These are phyloP conservation scores for Boechera divaricarpa DNA, from an alignment of 345 rosid genomes.

Conservation along the genomic window DNA sequence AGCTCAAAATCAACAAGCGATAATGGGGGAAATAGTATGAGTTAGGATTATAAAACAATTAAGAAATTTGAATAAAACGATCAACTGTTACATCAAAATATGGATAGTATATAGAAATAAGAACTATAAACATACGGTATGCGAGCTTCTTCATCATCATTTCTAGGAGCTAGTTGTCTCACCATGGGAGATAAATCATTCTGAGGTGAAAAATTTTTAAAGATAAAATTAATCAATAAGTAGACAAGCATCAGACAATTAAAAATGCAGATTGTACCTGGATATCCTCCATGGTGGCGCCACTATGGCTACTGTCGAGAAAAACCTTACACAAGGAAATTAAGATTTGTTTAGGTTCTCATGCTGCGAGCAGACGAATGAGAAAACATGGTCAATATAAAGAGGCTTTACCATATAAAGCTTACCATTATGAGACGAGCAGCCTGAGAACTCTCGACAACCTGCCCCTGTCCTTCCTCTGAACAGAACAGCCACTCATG, in stretches of 20 bases:
- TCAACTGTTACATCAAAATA: conserved; percentile 7
- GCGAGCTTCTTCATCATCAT: conserved; percentile 56
- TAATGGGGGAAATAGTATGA: neutral
- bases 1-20: neutral
- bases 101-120: neutral
- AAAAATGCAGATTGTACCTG: conserved; percentile 58
- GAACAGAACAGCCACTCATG: conserved; percentile 97
- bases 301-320: conserved; percentile 63
- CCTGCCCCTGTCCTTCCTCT: conserved; percentile 96
- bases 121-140: conserved; percentile 71
- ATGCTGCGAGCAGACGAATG: neutral
- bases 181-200: conserved; percentile 87
- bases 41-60: neutral
- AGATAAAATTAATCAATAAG: neutral
- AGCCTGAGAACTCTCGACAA: conserved; percentile 82
- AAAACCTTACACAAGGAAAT: conserved; percentile 62
- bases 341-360: conserved; percentile 32
- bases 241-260: conserved; percentile 21
- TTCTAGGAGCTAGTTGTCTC: conserved; percentile 74
- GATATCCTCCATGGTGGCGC: conserved; percentile 73
- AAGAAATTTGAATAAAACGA: neutral
- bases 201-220: conserved; percentile 45
- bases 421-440: conserved; percentile 94
- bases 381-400: conserved; percentile 20
- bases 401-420: conserved; percentile 17